Conservation (phyloP, 108 stramenopile genomes). For the Ochromonas danica region DNA sequence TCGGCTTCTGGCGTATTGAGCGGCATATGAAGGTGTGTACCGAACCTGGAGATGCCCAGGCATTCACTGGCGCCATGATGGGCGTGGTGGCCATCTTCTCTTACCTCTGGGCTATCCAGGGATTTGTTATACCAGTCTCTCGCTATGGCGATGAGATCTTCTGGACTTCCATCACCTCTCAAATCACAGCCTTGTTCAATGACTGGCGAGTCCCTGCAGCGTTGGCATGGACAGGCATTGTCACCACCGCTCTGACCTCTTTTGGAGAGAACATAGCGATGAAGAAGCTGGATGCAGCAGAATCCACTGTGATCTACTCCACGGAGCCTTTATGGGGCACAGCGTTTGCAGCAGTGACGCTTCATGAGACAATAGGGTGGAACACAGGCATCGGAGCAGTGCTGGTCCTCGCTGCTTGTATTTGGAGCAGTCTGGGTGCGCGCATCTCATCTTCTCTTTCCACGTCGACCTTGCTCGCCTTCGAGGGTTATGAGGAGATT, state of each 20-base stretch:
- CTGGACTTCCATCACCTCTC: background rate
- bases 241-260: constrained; percentile 82
- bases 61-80: constrained; percentile 76
- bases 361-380: constrained; percentile 68
- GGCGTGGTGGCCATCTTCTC: constrained; percentile 68
- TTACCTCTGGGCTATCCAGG: constrained; percentile 30
- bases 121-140: background rate
- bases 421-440: background rate
- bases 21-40: background rate
- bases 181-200: background rate
- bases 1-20: constrained; percentile 79
- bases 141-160: background rate
- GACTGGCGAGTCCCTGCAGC: constrained; percentile 31
- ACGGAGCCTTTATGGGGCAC: constrained; percentile 85
- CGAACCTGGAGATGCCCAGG: constrained; percentile 66
- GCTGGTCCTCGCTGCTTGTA: background rate
- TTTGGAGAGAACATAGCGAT: constrained; percentile 82
- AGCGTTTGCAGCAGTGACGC: constrained; percentile 69
- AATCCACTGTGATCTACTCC: constrained; percentile 80
- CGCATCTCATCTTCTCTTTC: background rate
- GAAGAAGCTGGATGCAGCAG: constrained; percentile 73
- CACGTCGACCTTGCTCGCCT: background rate
- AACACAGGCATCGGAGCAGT: constrained; percentile 53
- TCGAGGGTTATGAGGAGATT: background rate
- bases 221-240: constrained; percentile 77